Evolutionary conservation across 2,329 filamentous ascomycete species (phyloP).

Genomic region (Ciborinia camelliae): DNA sequence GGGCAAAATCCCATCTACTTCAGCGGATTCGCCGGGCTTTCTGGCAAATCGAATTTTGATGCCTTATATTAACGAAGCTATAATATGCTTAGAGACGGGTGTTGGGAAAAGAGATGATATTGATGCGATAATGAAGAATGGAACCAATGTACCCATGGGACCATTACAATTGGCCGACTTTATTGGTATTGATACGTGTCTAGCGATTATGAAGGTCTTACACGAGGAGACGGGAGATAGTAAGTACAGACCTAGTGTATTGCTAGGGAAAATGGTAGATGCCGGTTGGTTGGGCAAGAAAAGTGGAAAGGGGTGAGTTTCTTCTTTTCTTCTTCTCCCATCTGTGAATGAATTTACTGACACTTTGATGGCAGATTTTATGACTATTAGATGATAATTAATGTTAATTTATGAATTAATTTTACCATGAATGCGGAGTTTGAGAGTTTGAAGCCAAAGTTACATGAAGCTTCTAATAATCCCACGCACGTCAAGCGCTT

Average conservation of each 20-base stretch:
- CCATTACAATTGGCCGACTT: constrained; percentile 92
- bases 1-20: constrained; percentile 87
- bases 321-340: neutral
- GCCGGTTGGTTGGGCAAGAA: constrained; percentile 98
- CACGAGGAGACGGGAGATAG: constrained; percentile 89
- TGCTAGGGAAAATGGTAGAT: constrained; percentile 93
- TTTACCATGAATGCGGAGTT: neutral
- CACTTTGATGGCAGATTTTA: constrained; percentile 32
- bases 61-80: constrained; percentile 98
- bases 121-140: constrained; percentile 98
- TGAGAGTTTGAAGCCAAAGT: neutral
- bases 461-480: neutral
- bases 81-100: constrained; percentile 92
- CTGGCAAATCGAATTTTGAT: constrained; percentile 95
- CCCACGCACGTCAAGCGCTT: neutral
- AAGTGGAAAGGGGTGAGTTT: constrained; percentile 70
- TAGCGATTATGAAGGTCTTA: constrained; percentile 95
- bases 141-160: constrained; percentile 97
- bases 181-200: constrained; percentile 92
- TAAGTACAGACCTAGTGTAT: constrained; percentile 87
- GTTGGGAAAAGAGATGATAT: constrained; percentile 88
- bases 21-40: constrained; percentile 89
- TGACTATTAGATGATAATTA: constrained; percentile 31
- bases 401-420: neutral
- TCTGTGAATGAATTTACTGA: constrained; percentile 24